Percentiles rank a stretch among this genome's conserved stretches.
Conservation (phyloP, 164 flowering plant species). For the Akebia trifoliata region DNA sequence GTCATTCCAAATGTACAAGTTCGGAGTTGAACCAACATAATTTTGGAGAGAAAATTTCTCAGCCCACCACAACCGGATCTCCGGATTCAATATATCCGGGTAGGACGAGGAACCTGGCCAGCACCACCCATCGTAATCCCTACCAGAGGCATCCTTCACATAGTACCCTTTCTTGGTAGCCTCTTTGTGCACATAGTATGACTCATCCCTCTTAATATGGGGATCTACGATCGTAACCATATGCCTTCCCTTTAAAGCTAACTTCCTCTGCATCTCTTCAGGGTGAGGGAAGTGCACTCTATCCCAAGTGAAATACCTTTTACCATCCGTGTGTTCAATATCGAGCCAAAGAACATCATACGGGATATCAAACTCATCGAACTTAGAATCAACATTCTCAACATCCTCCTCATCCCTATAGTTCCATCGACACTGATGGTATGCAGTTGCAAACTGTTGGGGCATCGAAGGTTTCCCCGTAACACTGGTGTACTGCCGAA, state of each 20-base stretch:
- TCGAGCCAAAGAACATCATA: conserved; percentile 99
- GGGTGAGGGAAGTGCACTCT: conserved; percentile 71
- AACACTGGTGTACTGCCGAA: conserved; percentile 66
- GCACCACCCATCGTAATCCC: conserved; percentile 98
- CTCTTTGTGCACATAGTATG: conserved; percentile 74
- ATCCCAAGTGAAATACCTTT: conserved; percentile 96
- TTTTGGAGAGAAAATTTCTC: conserved; percentile 67
- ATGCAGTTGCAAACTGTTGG: conserved; percentile 72
- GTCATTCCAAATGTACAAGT: conserved; percentile 96
- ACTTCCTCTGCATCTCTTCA: conserved; percentile 81
- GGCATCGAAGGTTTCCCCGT: conserved; percentile 89
- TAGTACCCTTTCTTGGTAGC: conserved; percentile 79
- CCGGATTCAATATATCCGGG: conserved; percentile 68
- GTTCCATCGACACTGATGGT: conserved; percentile 98
- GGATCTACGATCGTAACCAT: conserved; percentile 99
- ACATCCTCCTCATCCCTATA: conserved; percentile 99
- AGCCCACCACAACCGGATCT: conserved; percentile 93
- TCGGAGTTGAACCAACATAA: conserved; percentile 91
- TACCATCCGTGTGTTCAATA: conserved; percentile 96
- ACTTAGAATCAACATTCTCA: conserved; percentile 70
- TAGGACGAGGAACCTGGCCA: conserved; percentile 99
- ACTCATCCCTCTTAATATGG: conserved; percentile 90
- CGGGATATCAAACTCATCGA: conserved; percentile 92
- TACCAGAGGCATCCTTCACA: conserved; percentile 82
- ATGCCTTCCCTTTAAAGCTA: conserved; percentile 84